Evolutionary conservation across 768 basidiomycete genomes (phyloP).

Genomic region (Porphyrellus cyaneotinctus): DNA sequence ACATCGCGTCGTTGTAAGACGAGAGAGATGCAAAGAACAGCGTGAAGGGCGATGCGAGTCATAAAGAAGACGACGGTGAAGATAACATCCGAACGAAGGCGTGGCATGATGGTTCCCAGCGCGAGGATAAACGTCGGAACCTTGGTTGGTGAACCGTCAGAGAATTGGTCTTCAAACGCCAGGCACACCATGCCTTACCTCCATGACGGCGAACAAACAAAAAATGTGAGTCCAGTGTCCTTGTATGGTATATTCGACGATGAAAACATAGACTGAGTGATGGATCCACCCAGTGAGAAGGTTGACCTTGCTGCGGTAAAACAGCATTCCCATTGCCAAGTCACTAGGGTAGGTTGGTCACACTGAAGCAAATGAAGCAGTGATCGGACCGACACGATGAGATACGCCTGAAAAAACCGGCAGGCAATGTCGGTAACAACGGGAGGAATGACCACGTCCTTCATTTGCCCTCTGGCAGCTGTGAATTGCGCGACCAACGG

Average conservation of each 20-base stretch:
- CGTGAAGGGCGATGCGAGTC: conserved; percentile 48
- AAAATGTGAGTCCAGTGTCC: conserved; percentile 41
- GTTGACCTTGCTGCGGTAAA: conserved; percentile 46
- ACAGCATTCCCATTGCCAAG: conserved; percentile 41
- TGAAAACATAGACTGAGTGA: conserved; percentile 39
- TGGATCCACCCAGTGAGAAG: conserved; percentile 55
- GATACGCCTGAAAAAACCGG: conserved; percentile 47
- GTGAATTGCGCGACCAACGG: conserved; percentile 36
- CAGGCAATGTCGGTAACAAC: conserved; percentile 23
- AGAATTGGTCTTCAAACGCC: background rate
- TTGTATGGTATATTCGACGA: conserved; percentile 39
- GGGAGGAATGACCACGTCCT: conserved; percentile 19
- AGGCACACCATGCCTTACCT: conserved; percentile 28
- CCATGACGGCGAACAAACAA: conserved; percentile 44
- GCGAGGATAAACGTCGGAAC: conserved; percentile 54
- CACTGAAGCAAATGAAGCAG: conserved; percentile 7
- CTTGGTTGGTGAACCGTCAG: conserved; percentile 20
- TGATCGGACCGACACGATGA: conserved; percentile 30
- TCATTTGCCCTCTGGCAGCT: conserved; percentile 24
- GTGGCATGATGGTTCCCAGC: conserved; percentile 41
- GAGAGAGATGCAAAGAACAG: conserved; percentile 34
- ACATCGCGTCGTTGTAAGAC: conserved; percentile 27
- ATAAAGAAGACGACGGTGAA: conserved; percentile 50
- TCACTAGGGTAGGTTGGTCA: conserved; percentile 33
- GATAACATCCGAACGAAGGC: conserved; percentile 43